These are phyloP conservation scores for Suillus subaureus DNA, from an alignment of 768 basidiomycete genomes.

Conservation along the genomic window DNA sequence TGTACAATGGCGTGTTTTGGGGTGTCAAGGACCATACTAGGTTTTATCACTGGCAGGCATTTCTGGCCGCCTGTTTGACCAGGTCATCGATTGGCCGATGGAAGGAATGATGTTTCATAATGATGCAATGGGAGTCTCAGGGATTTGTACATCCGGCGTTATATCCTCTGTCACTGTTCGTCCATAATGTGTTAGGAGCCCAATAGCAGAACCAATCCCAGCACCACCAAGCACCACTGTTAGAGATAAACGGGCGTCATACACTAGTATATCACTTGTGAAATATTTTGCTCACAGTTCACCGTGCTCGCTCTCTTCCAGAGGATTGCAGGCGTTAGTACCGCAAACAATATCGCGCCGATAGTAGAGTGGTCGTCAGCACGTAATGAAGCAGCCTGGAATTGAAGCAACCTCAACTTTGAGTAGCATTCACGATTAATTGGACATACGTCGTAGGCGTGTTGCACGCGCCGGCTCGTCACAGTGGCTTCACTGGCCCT, in stretches of 20 bases:
- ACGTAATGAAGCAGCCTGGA: constrained; percentile 58
- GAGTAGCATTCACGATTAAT: not conserved
- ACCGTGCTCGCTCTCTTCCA: constrained; percentile 68
- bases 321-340: constrained; percentile 68
- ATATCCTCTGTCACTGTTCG: constrained; percentile 57
- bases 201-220: constrained; percentile 63
- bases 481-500: constrained; percentile 53
- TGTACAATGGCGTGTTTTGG: constrained; percentile 12
- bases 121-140: constrained; percentile 29
- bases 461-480: constrained; percentile 49
- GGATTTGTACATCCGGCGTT: constrained; percentile 42
- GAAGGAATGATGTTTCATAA: not conserved
- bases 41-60: not conserved
- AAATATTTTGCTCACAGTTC: constrained; percentile 50
- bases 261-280: not conserved
- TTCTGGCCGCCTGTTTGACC: not conserved
- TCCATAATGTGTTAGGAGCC: constrained; percentile 58
- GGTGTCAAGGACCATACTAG: not conserved
- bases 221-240: constrained; percentile 74
- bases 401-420: constrained; percentile 9
- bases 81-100: not conserved
- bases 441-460: constrained; percentile 58
- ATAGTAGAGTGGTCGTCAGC: constrained; percentile 78
- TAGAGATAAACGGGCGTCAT: constrained; percentile 1
- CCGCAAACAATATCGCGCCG: constrained; percentile 63